Base-by-base conservation (phyloP, 164 flowering plant genomes). In the Berberis thunbergii region DNA sequence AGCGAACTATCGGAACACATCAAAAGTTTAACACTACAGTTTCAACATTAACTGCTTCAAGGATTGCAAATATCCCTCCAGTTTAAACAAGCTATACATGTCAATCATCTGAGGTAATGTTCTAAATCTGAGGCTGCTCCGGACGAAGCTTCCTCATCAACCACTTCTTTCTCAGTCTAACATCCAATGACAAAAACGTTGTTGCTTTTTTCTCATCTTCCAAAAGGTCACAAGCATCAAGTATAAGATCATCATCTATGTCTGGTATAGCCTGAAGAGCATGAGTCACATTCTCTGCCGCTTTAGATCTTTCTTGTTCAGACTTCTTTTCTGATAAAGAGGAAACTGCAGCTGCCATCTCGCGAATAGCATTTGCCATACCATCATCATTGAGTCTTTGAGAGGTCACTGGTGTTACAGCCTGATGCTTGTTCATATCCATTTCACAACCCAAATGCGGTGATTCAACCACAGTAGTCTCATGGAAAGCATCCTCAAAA, bases 171-270 rank as follows among this genome's bases (percentile, higher is more conserved):
- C 89, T 62, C 38, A 81, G 68, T 66, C 76, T 81, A n/a, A 75
- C 69, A 73, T 83, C 83, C 60, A 85, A 66, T n/a, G 85, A 83
- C 72, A 85, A 43, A 68, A 85, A 85, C 4, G 79, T 83, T 67
- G 75, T 79, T 1, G 84, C 86, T 49, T 80, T 85, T 64, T 62
- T 70, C 66, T 81, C 86, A 69, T 85, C 89, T 72, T 85, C 86
- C 12, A 83, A 63, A 7, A 83, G 71, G 68, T 85, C 86, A 56
- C 85, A 83, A 2, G 89, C 86, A 70, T 85, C 86, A 58, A 85
- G 57, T 40, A 85, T 59, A 54, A 85, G 80, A 50, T 83, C 86
- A 62, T 85, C 86, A 68, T 85, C 85, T 76, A 83, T 76, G 43
- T 81, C 84, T 41, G 85, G 83, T 12, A 83, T 72, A 41, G 78